phyloP scores from a whole-genome alignment of 2,329 filamentous ascomycete genomes.

The Incumbomyces lentus region DNA sequence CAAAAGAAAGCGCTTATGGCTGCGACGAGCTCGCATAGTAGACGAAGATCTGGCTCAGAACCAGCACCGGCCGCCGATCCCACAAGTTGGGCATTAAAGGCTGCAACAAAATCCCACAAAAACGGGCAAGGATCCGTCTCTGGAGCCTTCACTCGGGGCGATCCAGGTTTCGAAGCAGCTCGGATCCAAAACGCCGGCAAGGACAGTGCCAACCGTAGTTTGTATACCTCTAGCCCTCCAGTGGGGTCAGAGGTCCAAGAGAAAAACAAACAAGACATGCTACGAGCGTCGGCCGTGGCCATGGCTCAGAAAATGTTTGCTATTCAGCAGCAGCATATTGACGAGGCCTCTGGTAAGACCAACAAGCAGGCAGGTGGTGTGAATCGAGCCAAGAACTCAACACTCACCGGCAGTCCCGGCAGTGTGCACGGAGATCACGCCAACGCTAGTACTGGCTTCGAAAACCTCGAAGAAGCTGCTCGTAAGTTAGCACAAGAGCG shows the following conservation, averaged over 20 bases:
- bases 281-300: constrained; percentile 72
- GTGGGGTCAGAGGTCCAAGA: constrained; percentile 65
- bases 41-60: constrained; percentile 55
- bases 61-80: constrained; percentile 34
- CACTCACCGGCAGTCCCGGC: constrained; percentile 4
- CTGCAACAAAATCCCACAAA: constrained; percentile 57
- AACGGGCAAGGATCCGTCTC: constrained; percentile 26
- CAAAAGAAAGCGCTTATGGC: constrained; percentile 60
- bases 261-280: constrained; percentile 56
- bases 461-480: constrained; percentile 70
- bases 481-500: constrained; percentile 78
- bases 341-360: constrained; percentile 33
- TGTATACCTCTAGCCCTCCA: constrained; percentile 68
- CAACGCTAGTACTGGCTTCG: constrained; percentile 13
- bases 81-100: constrained; percentile 58
- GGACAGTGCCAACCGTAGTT: constrained; percentile 58
- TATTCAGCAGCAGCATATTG: constrained; percentile 53
- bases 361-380: constrained; percentile 28
- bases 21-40: constrained; percentile 64
- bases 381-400: constrained; percentile 25
- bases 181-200: constrained; percentile 53
- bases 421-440: constrained; percentile 4
- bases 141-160: constrained; percentile 37
- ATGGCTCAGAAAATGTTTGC: constrained; percentile 86
- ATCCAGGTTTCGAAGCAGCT: constrained; percentile 44